Conservation (phyloP, 2,329 filamentous ascomycete genomes). For the Sclerotinia minor region DNA sequence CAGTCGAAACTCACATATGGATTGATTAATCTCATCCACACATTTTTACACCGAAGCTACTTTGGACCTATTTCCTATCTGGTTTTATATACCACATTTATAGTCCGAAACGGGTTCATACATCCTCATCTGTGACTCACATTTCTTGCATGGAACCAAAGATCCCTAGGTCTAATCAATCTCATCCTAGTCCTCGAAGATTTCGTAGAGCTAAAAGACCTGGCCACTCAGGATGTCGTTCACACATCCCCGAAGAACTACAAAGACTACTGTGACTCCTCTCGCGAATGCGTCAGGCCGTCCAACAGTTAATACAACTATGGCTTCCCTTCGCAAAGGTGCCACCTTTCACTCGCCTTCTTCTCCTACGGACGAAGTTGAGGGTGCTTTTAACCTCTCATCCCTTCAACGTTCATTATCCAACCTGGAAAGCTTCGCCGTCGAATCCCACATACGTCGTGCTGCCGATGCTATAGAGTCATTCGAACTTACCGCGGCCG, state of each 20-base stretch:
- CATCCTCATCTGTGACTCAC: constrained; percentile 37
- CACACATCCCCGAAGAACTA: constrained; percentile 42
- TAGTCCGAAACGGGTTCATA: constrained; percentile 15
- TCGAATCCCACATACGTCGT: constrained; percentile 68
- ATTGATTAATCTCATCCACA: constrained; percentile 10
- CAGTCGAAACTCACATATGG: neutral
- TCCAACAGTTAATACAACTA: constrained; percentile 54
- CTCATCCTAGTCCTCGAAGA: constrained; percentile 31
- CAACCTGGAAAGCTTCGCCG: constrained; percentile 64
- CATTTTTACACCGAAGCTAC: constrained; percentile 17
- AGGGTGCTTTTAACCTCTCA: constrained; percentile 38
- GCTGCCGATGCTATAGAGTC: constrained; percentile 67
- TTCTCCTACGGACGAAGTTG: constrained; percentile 38
- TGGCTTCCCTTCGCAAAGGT: constrained; percentile 63
- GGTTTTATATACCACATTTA: neutral
- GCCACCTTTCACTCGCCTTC: constrained; percentile 58
- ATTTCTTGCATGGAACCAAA: constrained; percentile 35
- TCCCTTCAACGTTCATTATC: constrained; percentile 67
- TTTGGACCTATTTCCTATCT: constrained; percentile 13
- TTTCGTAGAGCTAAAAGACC: constrained; percentile 28
- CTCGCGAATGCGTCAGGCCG: constrained; percentile 46
- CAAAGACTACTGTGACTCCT: constrained; percentile 49
- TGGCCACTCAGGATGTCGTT: constrained; percentile 41
- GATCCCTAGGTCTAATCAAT: constrained; percentile 35
- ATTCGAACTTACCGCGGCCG: constrained; percentile 58